Base-by-base conservation (phyloP, 2,329 filamentous ascomycete genomes). In the Cordyceps fumosorosea region DNA sequence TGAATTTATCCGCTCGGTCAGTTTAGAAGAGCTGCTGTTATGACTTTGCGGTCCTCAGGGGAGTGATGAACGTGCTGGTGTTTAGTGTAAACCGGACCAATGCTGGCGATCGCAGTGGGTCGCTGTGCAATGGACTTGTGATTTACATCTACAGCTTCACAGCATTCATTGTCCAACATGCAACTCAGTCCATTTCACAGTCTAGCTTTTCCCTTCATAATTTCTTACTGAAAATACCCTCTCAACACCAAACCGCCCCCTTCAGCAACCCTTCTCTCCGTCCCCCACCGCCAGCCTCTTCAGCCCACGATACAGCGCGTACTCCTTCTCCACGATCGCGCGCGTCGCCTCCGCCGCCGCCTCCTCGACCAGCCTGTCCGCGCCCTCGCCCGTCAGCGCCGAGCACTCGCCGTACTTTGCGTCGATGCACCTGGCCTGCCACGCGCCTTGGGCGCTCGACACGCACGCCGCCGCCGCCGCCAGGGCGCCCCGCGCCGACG, bases 401-500 rank as follows among this genome's bases (percentile, higher is more conserved):
- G 75, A 77, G 59, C 73, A 76, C 61, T 77, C 75, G 11, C 68
- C 34, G 48, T 76, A 76, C 6, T 62, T 58, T 0, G 70, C 72
- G 1, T 69, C 67, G 26, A 76, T 71, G 0, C 70, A 67, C 11
- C 62, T 62, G 0, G 74, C 74, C 44, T 74, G 71, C 66, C 70
- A 75, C 10, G 52, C 60, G 1, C 69, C 74, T 74, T 76, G 58
- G 29, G 51, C 58, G 58, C 51, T 61, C 51, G 58, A 61, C 20
- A 55, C 58, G 22, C 48, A 60, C n/a, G 37, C 20, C n/a, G 37
- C 14, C 24, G 50, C 24, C 34, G 57, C 50, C 40, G 42, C 26
- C 37, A 40, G 26, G 7, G 57, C 18, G 5, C 18, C 44, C 48
- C 45, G 57, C 16, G 6, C n/a, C 12, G 57, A 60, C n/a, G 57